phyloP scores from a whole-genome alignment of 1,139 yeast genomes.

The Saccharomyces hybrid region DNA sequence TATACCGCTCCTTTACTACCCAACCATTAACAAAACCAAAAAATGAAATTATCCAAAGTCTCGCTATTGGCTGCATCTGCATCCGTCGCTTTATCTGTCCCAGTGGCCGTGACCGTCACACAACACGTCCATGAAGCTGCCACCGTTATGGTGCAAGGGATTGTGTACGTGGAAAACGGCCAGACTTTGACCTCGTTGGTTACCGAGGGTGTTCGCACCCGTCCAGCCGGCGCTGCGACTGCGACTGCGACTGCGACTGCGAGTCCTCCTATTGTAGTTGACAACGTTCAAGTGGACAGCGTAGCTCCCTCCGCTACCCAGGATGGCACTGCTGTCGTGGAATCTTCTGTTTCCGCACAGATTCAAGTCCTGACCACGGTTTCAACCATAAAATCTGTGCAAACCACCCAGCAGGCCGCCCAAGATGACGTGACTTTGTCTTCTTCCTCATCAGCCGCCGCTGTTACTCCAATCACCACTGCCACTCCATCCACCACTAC shows the following conservation, averaged over 20 bases:
- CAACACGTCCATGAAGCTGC: constrained; percentile 23
- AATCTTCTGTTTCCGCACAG: background rate
- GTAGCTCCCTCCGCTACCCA: constrained; percentile 5
- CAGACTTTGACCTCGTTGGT: constrained; percentile 26
- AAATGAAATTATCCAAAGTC: constrained; percentile 26
- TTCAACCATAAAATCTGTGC: background rate
- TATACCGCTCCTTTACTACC: background rate
- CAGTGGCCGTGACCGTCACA: constrained; percentile 34
- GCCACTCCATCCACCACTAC: constrained; percentile 11
- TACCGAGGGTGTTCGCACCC: constrained; percentile 6
- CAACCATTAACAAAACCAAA: background rate
- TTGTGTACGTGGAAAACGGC: constrained; percentile 24
- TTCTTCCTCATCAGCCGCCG: background rate
- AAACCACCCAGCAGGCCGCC: background rate
- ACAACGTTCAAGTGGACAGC: constrained; percentile 9
- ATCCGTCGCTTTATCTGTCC: constrained; percentile 32
- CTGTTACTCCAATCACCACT: constrained; percentile 9
- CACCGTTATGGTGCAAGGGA: constrained; percentile 26
- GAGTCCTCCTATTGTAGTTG: constrained; percentile 6
- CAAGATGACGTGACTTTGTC: constrained; percentile 2
- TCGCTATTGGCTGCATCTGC: constrained; percentile 29
- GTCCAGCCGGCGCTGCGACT: constrained; percentile 2
- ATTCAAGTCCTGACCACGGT: background rate
- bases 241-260: constrained; percentile 4
- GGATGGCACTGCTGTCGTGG: background rate